Percentiles rank a stretch among this genome's conserved stretches.
phyloP scores from a whole-genome alignment of 352 stramenopile species.

The Phytophthora ohioensis region DNA sequence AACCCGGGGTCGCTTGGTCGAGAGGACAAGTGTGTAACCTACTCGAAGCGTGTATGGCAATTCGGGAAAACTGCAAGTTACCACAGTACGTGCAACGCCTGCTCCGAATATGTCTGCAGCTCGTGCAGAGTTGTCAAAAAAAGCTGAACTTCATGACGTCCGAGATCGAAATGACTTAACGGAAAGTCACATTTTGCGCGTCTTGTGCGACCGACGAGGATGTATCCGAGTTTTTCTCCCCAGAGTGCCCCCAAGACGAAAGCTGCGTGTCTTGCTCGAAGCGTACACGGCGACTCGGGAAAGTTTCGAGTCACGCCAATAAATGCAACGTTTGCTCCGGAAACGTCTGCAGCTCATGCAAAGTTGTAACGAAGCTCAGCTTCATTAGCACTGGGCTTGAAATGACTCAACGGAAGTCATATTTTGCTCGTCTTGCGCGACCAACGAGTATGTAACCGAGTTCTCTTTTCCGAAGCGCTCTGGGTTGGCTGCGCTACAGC shows the following conservation, averaged over 20 bases:
- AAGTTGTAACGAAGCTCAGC: conserved; percentile 29
- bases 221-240: too few relatives aligned
- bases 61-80: conserved; percentile 1
- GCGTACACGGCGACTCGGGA: conserved; percentile 13
- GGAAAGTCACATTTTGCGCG: conserved; percentile 40
- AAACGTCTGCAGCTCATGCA: conserved; percentile 38
- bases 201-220: neutral
- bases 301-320: neutral
- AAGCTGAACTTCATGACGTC: conserved; percentile 39
- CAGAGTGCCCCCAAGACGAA: neutral
- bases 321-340: conserved; percentile 40
- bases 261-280: conserved; percentile 23
- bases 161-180: conserved; percentile 32
- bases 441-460: conserved; percentile 5
- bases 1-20: too few relatives aligned
- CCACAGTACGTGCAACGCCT: conserved; percentile 29
- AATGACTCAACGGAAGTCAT: conserved; percentile 34
- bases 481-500: too few relatives aligned
- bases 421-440: conserved; percentile 39
- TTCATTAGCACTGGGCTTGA: conserved; percentile 44
- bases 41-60: too few relatives aligned
- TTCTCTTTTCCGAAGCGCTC: neutral
- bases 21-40: too few relatives aligned
- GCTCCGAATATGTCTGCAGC: conserved; percentile 31
- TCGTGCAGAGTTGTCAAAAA: conserved; percentile 28